Evolutionary conservation across 805 yeast genomes (phyloP).

Genomic region (Starmerella bombi): DNA sequence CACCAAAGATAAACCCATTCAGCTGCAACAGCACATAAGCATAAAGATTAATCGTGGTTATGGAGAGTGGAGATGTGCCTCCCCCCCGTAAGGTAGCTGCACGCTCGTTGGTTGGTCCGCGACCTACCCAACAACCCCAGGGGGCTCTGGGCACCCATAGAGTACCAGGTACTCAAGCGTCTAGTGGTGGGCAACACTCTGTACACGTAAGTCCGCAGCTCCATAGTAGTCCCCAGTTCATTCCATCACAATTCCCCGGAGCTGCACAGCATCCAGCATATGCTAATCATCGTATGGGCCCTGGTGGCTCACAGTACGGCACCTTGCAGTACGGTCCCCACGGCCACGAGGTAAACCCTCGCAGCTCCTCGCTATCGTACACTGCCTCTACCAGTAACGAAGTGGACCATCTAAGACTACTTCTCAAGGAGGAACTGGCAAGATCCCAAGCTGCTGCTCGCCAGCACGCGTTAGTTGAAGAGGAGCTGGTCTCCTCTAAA

Average conservation of each 20-base stretch:
- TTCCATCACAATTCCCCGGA: background rate
- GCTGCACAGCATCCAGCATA: no score
- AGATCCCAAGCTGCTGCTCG: background rate
- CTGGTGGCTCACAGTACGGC: background rate
- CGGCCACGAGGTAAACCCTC: background rate
- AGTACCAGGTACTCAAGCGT: background rate
- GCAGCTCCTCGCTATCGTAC: background rate
- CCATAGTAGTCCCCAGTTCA: background rate
- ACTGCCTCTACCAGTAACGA: background rate
- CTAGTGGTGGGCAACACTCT: background rate
- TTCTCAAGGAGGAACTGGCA: background rate
- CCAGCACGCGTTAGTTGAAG: conserved; percentile 14
- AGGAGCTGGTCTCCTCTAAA: conserved; percentile 21
- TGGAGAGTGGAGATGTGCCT: background rate
- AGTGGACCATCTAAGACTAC: background rate
- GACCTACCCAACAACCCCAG: background rate
- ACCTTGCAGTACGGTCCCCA: background rate
- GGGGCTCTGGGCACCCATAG: no score
- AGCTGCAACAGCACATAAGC: no score
- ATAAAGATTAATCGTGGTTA: no score
- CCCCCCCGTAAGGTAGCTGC: background rate
- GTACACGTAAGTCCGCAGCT: background rate
- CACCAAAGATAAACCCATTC: no score
- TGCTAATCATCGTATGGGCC: background rate
- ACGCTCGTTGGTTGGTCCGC: background rate